These are phyloP conservation scores for Malassezia globosa DNA, from an alignment of 1,284 basidiomycete genomes.

Conservation along the genomic window DNA sequence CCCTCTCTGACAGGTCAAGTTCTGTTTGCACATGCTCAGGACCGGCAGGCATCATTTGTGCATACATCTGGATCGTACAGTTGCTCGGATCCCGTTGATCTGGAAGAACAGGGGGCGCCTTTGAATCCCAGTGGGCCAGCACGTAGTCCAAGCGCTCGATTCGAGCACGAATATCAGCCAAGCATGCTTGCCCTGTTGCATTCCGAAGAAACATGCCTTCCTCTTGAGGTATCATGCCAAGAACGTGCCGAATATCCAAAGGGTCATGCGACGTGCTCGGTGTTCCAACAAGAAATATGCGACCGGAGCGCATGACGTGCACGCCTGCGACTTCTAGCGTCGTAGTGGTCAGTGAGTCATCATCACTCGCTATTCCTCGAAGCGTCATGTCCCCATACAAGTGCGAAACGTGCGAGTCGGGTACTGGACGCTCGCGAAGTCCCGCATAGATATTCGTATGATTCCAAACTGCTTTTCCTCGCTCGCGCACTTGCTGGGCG, in stretches of 20 bases:
- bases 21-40: not conserved
- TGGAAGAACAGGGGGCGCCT: not conserved
- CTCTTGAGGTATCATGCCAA: conserved; percentile 5
- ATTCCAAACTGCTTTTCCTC: conserved; percentile 10
- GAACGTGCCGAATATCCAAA: conserved; percentile 6
- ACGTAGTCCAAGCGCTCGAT: conserved; percentile 1
- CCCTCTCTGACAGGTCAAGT: conserved; percentile 1
- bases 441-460: no score
- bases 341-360: no score
- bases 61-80: conserved; percentile 16
- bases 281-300: conserved; percentile 3
- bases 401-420: not conserved
- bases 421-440: not conserved
- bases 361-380: no score
- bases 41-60: conserved; percentile 1
- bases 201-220: not conserved
- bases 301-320: not conserved
- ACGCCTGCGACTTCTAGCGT: conserved; percentile 6
- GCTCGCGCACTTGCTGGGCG: not conserved
- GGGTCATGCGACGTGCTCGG: not conserved
- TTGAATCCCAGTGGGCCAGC: not conserved
- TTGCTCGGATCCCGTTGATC: not conserved
- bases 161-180: conserved; percentile 7
- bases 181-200: conserved; percentile 7
- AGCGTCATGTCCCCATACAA: conserved; percentile 3